Evolutionary conservation across 257 asterid species (phyloP), one percentile per base, ranked within the genome.

Genomic region (Rehmannia glutinosa): DNA sequence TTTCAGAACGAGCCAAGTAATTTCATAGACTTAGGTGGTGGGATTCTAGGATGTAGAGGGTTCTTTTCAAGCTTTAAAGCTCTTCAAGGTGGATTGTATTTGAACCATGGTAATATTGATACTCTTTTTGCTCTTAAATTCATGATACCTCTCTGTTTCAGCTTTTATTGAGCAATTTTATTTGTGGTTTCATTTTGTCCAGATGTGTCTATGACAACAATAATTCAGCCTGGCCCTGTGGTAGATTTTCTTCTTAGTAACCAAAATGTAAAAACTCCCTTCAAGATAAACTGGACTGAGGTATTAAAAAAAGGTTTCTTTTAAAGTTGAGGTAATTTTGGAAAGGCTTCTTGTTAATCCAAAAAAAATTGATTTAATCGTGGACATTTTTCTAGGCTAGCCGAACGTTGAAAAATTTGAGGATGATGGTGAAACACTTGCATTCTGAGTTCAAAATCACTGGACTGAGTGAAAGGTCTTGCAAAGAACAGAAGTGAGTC

Each of bases 401-500:
- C 47, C 66, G 28, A n/a, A 77, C 76, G 11, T 35, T 84, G 66
- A 80, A 82, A 55, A 79, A 64, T 23, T 41, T 84, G 66, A 77
- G 84, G 79, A 61, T 82, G 10, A 82, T 53, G 63, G 74, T 76
- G 54, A 66, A 75, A 8, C 91, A 75, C 74, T 60, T 76, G 59
- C 53, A 67, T 19, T 30, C 33, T 9, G 87, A 82, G 67, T 80
- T 72, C 73, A 84, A 64, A 66, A 70, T 84, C 74, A 73, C 64
- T 3, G 87, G 91, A 19, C 49, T 84, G 12, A 75, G 84, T 59
- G 77, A 77, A 57, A 79, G 51, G 60, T 24, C 80, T 9, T 84
- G 91, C 69, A 76, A 74, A 54, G 82, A 82, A 67, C 73, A 81
- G 71, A 84, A 68, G 90, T 84, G 73, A 70, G 76, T 73, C 41